phyloP scores from a whole-genome alignment of 257 asterid genomes.

The Salvia hispanica region DNA sequence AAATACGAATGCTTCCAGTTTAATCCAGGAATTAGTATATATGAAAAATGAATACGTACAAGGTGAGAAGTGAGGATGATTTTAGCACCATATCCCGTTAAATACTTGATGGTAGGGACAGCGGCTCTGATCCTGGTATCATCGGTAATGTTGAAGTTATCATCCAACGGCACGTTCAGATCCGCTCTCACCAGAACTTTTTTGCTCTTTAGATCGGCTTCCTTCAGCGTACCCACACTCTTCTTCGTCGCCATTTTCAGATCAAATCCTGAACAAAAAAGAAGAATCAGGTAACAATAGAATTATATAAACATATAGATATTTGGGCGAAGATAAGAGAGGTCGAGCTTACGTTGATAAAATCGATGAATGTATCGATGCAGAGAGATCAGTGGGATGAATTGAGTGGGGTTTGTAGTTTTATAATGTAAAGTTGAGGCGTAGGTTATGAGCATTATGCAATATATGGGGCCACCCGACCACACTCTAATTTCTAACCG shows the following conservation, averaged over 20 bases:
- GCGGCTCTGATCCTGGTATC: conserved; percentile 86
- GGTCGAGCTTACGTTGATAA: conserved; percentile 27
- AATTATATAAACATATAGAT: not conserved
- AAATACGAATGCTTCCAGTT: not conserved
- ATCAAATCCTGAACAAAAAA: conserved; percentile 7
- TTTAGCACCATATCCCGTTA: conserved; percentile 58
- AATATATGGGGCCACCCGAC: conserved; percentile 21
- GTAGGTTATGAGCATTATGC: conserved; percentile 21
- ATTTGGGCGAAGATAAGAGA: not conserved
- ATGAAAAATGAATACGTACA: conserved; percentile 39
- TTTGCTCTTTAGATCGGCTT: conserved; percentile 84
- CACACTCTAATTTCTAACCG: too few species aligned
- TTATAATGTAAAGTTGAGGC: conserved; percentile 28
- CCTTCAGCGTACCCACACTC: conserved; percentile 81
- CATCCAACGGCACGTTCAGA: conserved; percentile 92
- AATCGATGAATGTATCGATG: conserved; percentile 26
- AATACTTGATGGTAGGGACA: conserved; percentile 74
- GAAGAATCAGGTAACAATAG: not conserved
- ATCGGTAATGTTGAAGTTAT: conserved; percentile 74
- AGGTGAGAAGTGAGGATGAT: conserved; percentile 85
- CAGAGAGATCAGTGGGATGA: conserved; percentile 19
- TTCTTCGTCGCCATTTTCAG: conserved; percentile 75
- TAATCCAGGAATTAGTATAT: not conserved
- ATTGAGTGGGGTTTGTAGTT: conserved; percentile 12
- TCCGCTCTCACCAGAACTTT: conserved; percentile 80